Evolutionary conservation across 371 early-diverging fungal species (phyloP), one percentile per base, ranked within the genome.

Genomic region (Mucor piriformis): DNA sequence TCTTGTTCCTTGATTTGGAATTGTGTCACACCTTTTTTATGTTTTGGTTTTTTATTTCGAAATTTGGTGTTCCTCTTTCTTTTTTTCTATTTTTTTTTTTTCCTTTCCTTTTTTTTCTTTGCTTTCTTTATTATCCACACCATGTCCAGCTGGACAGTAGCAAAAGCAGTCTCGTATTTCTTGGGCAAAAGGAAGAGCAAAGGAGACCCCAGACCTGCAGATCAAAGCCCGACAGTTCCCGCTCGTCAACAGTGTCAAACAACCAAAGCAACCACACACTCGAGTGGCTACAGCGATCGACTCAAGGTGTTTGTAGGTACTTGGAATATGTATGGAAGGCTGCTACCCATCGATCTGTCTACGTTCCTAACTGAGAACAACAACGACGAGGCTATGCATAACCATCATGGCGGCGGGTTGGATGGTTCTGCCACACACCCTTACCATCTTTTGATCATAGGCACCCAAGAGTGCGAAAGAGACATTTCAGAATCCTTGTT

Each of bases 271-370:
- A n/a, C n/a, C n/a, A n/a, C n/a, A n/a, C n/a, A n/a, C n/a, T n/a
- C 27, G 32, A 18, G 4, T 16, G 40, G 11, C 12, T 18, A 6
- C 20, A 55, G 12, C 13, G 66, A 76, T 35, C 57, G 75, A 33
- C 76, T 86, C 23, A 84, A 84, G 38, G 74, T 90, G 16, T 89
- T 83, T 72, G 70, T 88, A 8, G 87, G 86, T 10, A 91, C 91
- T 5, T 91, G 90, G 89, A 91, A 91, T 57, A 87, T 91, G 88
- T 82, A 87, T 66, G 91, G 89, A 2, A 73, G 85, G 24, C 74
- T 88, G 16, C 34, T 72, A 15, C 72, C 70, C 13, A 67, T 76
- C 20, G 70, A 76, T 32, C 58, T 76, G 3, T 67, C 62, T 2
- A 66, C 62, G 1, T 69, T 76, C 43, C 29, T 76, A 16, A 76